Percentiles rank a stretch among this genome's conserved stretches.
Evolutionary conservation across 202 grass and related monocot species (phyloP).

Genomic region (Digitaria exilis): DNA sequence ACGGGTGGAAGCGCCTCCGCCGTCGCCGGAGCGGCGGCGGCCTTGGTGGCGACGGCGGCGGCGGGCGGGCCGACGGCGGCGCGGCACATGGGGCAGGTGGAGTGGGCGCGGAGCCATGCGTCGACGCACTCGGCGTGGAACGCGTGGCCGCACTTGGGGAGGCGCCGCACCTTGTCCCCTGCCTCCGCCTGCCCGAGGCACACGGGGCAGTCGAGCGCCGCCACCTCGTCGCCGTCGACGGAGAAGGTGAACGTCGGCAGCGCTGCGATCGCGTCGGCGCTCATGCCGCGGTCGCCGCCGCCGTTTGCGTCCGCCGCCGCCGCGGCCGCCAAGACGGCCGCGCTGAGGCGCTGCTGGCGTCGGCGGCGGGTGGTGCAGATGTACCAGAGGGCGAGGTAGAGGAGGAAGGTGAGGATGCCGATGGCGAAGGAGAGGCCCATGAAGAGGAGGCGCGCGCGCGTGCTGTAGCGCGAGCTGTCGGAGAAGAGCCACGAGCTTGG

Average conservation of each 20-base stretch:
- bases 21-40: neutral
- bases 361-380: slow-evolving; percentile 18
- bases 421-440: slow-evolving; percentile 73
- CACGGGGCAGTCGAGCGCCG: slow-evolving; percentile 56
- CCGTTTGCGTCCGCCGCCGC: neutral
- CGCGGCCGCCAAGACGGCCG: no score
- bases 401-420: slow-evolving; percentile 66
- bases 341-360: neutral
- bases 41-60: neutral
- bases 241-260: slow-evolving; percentile 44
- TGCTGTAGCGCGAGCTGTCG: slow-evolving; percentile 56
- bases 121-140: slow-evolving; percentile 87
- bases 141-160: slow-evolving; percentile 72
- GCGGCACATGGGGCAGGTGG: slow-evolving; percentile 86
- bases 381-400: slow-evolving; percentile 73
- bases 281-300: slow-evolving; percentile 21
- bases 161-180: slow-evolving; percentile 53
- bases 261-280: slow-evolving; percentile 52
- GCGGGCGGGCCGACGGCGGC: slow-evolving; percentile 34
- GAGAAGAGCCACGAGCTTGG: slow-evolving; percentile 57
- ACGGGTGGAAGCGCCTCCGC: slow-evolving; percentile 46
- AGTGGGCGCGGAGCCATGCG: slow-evolving; percentile 62
- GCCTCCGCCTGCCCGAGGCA: slow-evolving; percentile 62
- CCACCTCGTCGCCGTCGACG: neutral
- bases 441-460: slow-evolving; percentile 56